Conservation (phyloP, 257 asterid genomes). For the Solanum commersonii region DNA sequence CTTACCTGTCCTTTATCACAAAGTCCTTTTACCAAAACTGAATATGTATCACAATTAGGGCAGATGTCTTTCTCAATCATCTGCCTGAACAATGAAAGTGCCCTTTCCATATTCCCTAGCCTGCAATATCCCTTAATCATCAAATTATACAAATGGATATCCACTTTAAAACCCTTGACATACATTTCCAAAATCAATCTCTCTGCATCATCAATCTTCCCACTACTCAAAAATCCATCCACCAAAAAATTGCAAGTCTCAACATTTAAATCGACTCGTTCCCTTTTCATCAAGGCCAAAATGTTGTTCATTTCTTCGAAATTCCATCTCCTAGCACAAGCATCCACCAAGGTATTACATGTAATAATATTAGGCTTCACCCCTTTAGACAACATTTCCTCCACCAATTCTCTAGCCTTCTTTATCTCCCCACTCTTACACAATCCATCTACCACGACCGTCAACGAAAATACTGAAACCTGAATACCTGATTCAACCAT, state of each 20-base stretch:
- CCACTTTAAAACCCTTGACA: slow-evolving; percentile 20
- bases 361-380: slow-evolving; percentile 28
- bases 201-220: slow-evolving; percentile 25
- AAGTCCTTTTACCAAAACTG: slow-evolving; percentile 10
- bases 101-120: slow-evolving; percentile 11
- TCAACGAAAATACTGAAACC: slow-evolving; percentile 32
- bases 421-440: slow-evolving; percentile 24
- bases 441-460: slow-evolving; percentile 30
- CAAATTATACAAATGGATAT: slow-evolving; percentile 14
- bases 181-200: slow-evolving; percentile 25
- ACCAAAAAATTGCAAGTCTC: slow-evolving; percentile 20
- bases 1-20: slow-evolving; percentile 15
- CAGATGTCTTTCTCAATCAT: slow-evolving; percentile 8
- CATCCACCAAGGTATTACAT: slow-evolving; percentile 25
- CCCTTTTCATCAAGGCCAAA: slow-evolving; percentile 15
- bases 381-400: slow-evolving; percentile 22
- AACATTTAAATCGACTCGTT: slow-evolving; percentile 16
- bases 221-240: slow-evolving; percentile 33
- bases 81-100: slow-evolving; percentile 5
- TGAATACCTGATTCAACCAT: slow-evolving; percentile 19
- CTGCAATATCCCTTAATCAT: slow-evolving; percentile 29
- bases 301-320: slow-evolving; percentile 20
- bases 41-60: slow-evolving; percentile 16
- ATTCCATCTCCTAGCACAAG: slow-evolving; percentile 31
- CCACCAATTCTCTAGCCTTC: slow-evolving; percentile 28